A percentile compares a stretch with the other conserved stretches of the same genome.
Evolutionary conservation across 2,329 filamentous ascomycete genomes (phyloP).

Genomic region (Penicillium sclerotigenum): DNA sequence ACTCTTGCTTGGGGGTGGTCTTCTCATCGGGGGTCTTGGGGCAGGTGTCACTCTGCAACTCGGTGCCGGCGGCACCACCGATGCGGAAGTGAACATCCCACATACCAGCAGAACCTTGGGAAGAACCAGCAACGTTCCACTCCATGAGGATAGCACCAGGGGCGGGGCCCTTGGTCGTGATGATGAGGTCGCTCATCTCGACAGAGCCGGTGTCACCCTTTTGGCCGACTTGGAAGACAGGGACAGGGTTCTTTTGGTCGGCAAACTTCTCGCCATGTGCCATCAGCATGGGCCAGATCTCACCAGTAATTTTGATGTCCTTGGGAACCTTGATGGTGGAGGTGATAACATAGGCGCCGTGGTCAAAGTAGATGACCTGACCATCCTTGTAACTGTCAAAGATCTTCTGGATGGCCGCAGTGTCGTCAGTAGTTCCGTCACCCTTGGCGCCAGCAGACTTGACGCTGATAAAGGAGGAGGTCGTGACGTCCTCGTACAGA

Average conservation of each 20-base stretch:
- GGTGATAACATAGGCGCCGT: conserved; percentile 61
- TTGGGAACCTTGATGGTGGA: conserved; percentile 62
- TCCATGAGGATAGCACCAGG: conserved; percentile 87
- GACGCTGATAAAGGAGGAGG: conserved; percentile 74
- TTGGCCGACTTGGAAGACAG: conserved; percentile 82
- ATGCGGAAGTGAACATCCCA: conserved; percentile 98
- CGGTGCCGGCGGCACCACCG: conserved; percentile 78
- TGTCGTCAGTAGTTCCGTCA: conserved; percentile 85
- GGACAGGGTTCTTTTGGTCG: conserved; percentile 70
- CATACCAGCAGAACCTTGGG: conserved; percentile 69
- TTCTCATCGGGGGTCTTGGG: conserved; percentile 67
- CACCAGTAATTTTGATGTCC: conserved; percentile 82
- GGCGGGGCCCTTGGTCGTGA: conserved; percentile 77
- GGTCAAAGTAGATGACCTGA: conserved; percentile 62
- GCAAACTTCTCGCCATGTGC: conserved; percentile 71
- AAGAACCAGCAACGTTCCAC: conserved; percentile 72
- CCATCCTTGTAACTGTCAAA: conserved; percentile 64
- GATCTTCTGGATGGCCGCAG: conserved; percentile 73
- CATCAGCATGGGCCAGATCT: conserved; percentile 88
- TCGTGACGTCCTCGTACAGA: conserved; percentile 70
- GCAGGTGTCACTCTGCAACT: conserved; percentile 76
- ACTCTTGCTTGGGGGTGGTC: conserved; percentile 62
- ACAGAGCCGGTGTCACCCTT: conserved; percentile 73
- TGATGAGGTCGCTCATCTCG: conserved; percentile 83
- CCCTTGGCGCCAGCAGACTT: conserved; percentile 80